phyloP scores from a whole-genome alignment of 2,329 filamentous ascomycete genomes.

The Phoma sp. region DNA sequence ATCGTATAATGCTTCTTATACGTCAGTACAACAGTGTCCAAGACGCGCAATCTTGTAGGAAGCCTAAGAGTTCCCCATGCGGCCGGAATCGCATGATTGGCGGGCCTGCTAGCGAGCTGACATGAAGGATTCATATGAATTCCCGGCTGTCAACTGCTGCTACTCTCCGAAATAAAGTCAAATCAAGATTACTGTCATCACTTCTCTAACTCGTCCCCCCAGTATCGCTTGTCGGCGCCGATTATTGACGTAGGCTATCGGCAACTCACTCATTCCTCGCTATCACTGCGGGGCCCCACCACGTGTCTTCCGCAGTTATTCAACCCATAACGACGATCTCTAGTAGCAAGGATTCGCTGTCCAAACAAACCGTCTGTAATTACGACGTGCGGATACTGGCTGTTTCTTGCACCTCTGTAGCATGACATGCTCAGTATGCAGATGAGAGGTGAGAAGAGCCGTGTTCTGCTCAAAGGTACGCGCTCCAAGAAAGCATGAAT shows the following conservation, averaged over 20 bases:
- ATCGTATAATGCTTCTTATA: not conserved
- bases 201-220: not conserved
- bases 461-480: not conserved
- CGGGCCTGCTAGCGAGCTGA: not conserved
- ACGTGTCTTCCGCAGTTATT: not conserved
- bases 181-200: not conserved
- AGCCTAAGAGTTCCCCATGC: not conserved
- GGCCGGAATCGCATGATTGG: not conserved
- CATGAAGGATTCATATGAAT: not conserved
- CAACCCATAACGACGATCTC: not conserved
- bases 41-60: not conserved
- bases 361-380: not conserved
- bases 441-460: not conserved
- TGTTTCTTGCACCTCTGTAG: not conserved
- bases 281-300: conserved; percentile 2
- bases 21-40: not conserved
- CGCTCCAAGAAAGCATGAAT: not conserved
- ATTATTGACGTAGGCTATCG: conserved; percentile 5
- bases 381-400: not conserved
- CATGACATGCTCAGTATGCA: not conserved
- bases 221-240: no score
- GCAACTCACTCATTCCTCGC: not conserved
- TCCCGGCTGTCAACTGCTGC: not conserved
- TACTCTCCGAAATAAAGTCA: not conserved
- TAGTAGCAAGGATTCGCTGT: not conserved